Evolutionary conservation across 2,329 filamentous ascomycete genomes (phyloP), one percentile per base, ranked within the genome.

Genomic region (Trichoderma oligosporum): DNA sequence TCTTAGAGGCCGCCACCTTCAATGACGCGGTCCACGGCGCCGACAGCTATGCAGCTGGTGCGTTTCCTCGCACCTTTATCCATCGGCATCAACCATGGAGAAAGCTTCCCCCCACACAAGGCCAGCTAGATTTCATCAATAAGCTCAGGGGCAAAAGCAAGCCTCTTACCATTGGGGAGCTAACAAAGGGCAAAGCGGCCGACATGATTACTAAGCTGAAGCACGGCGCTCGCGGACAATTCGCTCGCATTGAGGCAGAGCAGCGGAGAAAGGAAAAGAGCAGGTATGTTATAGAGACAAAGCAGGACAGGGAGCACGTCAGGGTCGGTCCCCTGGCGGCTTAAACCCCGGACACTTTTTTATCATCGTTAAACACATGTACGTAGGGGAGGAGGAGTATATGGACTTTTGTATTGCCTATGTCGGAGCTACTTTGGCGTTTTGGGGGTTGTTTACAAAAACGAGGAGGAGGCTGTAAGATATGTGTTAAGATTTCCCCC

Each of bases 151-250:
- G 72, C 1, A 73, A 80, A 52, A 61, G 63, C 77, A 74, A 84
- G 25, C 74, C 80, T 53, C 67, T 91, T 49, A 78, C 74, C 1
- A 64, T 72, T 0, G 73, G 74, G 0, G 79, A 85, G 25, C 65
- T 96, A 58, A 91, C 82, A 12, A 94, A 92, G 67, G 93, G 93
- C 7, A 84, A 84, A 68, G 92, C 91, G 4, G 81, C 81, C 4
- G 92, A 97, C 69, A 92, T 96, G 87, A 96, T 97, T 62, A 95
- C 90, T 7, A 95, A 96, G 71, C 68, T 96, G 60, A 93, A 87
- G 70, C 88, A 94, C 68, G 93, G 93, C 0, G 90, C 89, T 1
- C 82, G 77, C 70, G 88, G 73, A 61, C 83, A 74, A 74, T 91
- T 81, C 68, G 75, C 77, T 24, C 76, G 66, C 31, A 72, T 82